These are phyloP conservation scores for Lentinus brumalis DNA, from an alignment of 768 basidiomycete genomes.

Conservation along the genomic window DNA sequence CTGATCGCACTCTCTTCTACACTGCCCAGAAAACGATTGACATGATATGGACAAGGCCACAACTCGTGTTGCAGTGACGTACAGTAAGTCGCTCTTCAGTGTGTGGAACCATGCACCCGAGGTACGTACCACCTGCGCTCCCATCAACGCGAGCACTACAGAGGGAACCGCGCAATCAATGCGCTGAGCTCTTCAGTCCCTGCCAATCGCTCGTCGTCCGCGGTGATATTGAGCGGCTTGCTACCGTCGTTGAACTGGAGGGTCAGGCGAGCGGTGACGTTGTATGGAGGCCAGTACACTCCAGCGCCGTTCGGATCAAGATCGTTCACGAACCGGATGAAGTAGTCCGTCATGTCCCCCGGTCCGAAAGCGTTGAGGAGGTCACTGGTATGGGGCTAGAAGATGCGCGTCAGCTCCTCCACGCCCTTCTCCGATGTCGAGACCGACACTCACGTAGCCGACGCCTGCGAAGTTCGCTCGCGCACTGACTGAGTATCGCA, in stretches of 20 bases:
- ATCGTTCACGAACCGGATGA: slow-evolving; percentile 46
- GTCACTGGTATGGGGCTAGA: slow-evolving; percentile 47
- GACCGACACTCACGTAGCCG: slow-evolving; percentile 1
- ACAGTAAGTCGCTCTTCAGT: no score
- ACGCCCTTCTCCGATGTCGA: background rate
- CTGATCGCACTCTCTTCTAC: no score
- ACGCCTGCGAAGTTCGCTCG: slow-evolving; percentile 7
- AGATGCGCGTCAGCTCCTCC: background rate
- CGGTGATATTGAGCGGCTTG: background rate
- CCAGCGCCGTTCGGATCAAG: slow-evolving; percentile 45
- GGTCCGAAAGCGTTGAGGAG: slow-evolving; percentile 43
- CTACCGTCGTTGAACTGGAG: background rate
- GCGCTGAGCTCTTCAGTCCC: background rate
- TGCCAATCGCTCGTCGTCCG: background rate
- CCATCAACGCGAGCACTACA: background rate
- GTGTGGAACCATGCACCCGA: no score
- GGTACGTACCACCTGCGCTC: no score
- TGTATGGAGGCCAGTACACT: slow-evolving; percentile 24
- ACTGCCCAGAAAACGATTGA: no score
- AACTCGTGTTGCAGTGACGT: no score
- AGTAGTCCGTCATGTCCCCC: slow-evolving; percentile 47
- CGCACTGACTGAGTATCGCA: slow-evolving; percentile 11
- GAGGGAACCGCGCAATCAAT: background rate
- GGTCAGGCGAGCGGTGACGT: background rate
- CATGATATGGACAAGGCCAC: no score